A percentile compares a stretch with the other conserved stretches of the same genome.
phyloP scores from a whole-genome alignment of 768 basidiomycete genomes.

The Guyanaporus albipodus region DNA sequence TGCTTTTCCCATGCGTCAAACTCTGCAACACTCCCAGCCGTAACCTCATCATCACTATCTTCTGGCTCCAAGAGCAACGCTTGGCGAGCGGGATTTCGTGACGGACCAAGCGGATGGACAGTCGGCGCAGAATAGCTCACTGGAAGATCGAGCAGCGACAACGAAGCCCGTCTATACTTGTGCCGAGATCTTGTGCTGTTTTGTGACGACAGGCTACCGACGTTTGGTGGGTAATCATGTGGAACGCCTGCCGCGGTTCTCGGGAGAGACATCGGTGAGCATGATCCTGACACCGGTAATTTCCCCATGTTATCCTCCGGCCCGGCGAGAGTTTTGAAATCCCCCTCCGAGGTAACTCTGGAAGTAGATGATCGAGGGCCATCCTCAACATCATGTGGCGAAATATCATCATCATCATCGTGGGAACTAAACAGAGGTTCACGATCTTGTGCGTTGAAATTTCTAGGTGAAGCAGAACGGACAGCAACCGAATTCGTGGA shows the following conservation, averaged over 20 bases:
- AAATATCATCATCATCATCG: conserved; percentile 46
- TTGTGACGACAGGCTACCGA: conserved; percentile 35
- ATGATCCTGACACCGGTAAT: conserved; percentile 7
- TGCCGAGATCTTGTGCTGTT: conserved; percentile 25
- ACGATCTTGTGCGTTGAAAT: conserved; percentile 40
- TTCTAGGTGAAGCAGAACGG: conserved; percentile 37
- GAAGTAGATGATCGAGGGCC: conserved; percentile 36
- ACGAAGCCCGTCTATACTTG: conserved; percentile 32
- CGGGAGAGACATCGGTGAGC: conserved; percentile 14
- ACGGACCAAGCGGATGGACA: conserved; percentile 31
- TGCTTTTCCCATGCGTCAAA: conserved; percentile 40
- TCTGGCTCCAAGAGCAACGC: conserved; percentile 1
- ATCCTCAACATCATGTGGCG: conserved; percentile 44
- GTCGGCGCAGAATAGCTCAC: conserved; percentile 29
- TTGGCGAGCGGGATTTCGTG: conserved; percentile 5
- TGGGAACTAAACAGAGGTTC: conserved; percentile 64
- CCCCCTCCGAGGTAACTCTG: conserved; percentile 30
- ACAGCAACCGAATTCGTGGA: conserved; percentile 39
- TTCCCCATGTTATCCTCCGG: conserved; percentile 16
- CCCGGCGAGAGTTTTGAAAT: conserved; percentile 18
- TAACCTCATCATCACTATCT: background rate
- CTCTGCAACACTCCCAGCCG: conserved; percentile 6
- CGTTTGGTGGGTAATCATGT: conserved; percentile 56
- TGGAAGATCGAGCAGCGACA: conserved; percentile 40
- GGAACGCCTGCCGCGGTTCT: conserved; percentile 2